phyloP scores from a whole-genome alignment of 2,329 filamentous ascomycete genomes.

The Calonectria pseudoturangicola region DNA sequence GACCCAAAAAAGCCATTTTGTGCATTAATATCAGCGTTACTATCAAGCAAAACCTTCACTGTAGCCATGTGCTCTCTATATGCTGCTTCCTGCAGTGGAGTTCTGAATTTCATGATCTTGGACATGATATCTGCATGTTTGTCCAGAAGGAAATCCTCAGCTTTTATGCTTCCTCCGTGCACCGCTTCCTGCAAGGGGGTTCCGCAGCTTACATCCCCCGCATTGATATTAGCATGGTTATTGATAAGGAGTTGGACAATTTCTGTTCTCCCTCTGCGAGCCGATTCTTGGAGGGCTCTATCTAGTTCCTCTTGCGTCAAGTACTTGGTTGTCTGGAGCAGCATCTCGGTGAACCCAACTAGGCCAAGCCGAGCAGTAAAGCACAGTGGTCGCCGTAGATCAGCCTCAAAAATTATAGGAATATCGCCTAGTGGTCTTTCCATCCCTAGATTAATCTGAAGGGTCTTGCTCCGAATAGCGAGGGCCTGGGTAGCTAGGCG shows the following conservation, averaged over 20 bases:
- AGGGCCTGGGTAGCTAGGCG: too few relatives aligned
- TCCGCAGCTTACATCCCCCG: too few relatives aligned
- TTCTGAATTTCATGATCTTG: background rate
- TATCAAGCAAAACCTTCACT: background rate
- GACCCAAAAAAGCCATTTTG: background rate
- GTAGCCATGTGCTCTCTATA: too few relatives aligned
- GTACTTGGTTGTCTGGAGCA: background rate
- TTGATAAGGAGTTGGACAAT: too few relatives aligned
- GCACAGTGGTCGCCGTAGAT: background rate
- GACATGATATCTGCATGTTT: background rate
- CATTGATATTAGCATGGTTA: too few relatives aligned
- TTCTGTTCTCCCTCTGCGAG: too few relatives aligned
- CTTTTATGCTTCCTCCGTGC: background rate
- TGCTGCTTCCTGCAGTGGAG: background rate
- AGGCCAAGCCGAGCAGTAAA: background rate
- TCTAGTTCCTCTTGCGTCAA: background rate
- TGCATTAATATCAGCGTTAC: background rate
- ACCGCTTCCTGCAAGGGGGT: too few relatives aligned
- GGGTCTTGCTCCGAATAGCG: too few relatives aligned
- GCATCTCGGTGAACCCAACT: background rate
- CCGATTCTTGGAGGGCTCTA: background rate
- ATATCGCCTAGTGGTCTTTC: too few relatives aligned
- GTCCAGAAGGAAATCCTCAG: background rate
- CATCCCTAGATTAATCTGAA: too few relatives aligned
- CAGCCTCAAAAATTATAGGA: too few relatives aligned